A percentile compares a stretch with the other conserved stretches of the same genome.
Conservation (phyloP, 2,329 filamentous ascomycete genomes). For the Simplicillium sp. region DNA sequence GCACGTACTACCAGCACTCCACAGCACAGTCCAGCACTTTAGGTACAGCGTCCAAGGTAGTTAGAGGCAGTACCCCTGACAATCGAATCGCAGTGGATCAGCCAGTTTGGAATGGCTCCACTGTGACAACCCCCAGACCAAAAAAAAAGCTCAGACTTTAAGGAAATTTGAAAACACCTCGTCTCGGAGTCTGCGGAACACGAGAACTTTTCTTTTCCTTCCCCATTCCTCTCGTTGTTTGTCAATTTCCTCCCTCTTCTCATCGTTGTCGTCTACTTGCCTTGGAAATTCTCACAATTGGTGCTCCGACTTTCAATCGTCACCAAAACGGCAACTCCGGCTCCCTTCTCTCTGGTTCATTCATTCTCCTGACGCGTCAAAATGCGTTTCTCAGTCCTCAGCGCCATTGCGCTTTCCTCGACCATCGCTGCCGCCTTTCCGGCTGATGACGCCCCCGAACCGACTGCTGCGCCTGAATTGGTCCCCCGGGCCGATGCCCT, state of each 20-base stretch:
- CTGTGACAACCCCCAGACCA: no score
- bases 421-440: conserved; percentile 11
- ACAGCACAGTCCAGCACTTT: no score
- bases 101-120: no score
- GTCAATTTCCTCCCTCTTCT: background rate
- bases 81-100: no score
- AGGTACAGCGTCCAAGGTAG: no score
- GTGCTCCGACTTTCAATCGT: conserved; percentile 4
- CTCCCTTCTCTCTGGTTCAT: background rate
- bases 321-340: no score
- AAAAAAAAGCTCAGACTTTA: no score
- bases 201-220: conserved; percentile 5
- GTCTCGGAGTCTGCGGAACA: no score
- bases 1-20: no score
- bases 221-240: background rate
- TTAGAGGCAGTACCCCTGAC: no score
- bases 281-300: conserved; percentile 4
- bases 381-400: background rate
- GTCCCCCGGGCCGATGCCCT: conserved; percentile 22
- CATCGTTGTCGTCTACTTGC: background rate
- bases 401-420: conserved; percentile 1
- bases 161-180: no score
- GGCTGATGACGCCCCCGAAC: conserved; percentile 4
- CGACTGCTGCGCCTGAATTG: conserved; percentile 1
- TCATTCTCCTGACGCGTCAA: conserved; percentile 5